Evolutionary conservation across 2,329 filamentous ascomycete species (phyloP).

Genomic region (Colletotrichum cordylinicola): DNA sequence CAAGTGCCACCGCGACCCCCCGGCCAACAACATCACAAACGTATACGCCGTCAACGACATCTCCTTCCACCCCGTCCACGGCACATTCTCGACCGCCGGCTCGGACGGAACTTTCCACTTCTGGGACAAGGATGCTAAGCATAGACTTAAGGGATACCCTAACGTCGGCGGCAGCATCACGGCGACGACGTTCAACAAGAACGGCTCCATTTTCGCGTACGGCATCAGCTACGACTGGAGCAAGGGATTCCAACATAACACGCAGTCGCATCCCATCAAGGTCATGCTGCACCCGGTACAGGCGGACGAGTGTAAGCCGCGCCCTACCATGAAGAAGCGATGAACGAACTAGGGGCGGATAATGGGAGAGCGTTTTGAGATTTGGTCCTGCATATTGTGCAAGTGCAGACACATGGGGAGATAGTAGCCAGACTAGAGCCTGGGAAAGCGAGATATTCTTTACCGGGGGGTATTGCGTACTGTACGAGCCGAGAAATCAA

Average conservation of each 20-base stretch:
- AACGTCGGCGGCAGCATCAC: conserved; percentile 86
- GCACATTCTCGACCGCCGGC: conserved; percentile 97
- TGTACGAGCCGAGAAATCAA: background rate
- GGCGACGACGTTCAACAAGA: conserved; percentile 88
- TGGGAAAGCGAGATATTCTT: background rate
- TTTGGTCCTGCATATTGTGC: background rate
- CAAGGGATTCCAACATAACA: conserved; percentile 92
- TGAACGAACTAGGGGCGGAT: conserved; percentile 36
- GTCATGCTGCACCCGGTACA: conserved; percentile 83
- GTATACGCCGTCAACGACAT: conserved; percentile 97
- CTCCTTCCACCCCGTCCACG: conserved; percentile 94
- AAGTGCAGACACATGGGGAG: background rate
- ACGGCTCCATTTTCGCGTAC: conserved; percentile 84
- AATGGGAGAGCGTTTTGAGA: background rate
- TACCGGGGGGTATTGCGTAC: background rate
- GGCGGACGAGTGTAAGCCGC: conserved; percentile 66
- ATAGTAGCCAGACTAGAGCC: background rate
- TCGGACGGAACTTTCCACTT: conserved; percentile 97
- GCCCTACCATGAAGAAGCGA: conserved; percentile 65
- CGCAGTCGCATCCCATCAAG: conserved; percentile 74
- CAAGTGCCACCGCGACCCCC: conserved; percentile 93
- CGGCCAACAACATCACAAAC: conserved; percentile 78
- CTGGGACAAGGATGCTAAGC: conserved; percentile 93
- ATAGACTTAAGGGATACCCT: conserved; percentile 88
- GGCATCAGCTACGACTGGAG: conserved; percentile 98